These are phyloP conservation scores for Trichothecium roseum DNA, from an alignment of 2,329 filamentous ascomycete genomes.

Conservation along the genomic window DNA sequence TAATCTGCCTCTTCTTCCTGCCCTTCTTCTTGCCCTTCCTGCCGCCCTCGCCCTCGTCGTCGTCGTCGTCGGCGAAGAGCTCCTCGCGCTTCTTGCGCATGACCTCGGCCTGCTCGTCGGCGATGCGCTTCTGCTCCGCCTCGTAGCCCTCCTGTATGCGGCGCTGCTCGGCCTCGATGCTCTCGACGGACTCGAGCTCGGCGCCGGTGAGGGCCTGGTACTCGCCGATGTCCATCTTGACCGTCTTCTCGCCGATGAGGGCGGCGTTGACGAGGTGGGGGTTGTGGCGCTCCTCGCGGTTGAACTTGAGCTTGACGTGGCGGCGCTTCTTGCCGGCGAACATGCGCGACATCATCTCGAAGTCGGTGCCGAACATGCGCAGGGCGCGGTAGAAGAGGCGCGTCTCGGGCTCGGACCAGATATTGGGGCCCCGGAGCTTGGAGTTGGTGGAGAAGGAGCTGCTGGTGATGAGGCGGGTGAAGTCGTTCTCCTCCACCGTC, in stretches of 20 bases:
- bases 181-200: conserved; percentile 44
- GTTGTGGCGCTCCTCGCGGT: conserved; percentile 62
- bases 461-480: conserved; percentile 61
- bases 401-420: conserved; percentile 63
- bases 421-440: conserved; percentile 52
- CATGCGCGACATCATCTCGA: conserved; percentile 67
- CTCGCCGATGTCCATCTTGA: conserved; percentile 49
- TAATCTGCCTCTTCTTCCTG: conserved; percentile 19
- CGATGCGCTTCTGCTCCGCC: conserved; percentile 29
- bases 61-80: conserved; percentile 32
- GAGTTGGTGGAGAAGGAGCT: conserved; percentile 53
- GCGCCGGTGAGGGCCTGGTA: conserved; percentile 44
- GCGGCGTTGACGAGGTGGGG: conserved; percentile 53
- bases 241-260: conserved; percentile 48
- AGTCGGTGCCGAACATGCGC: conserved; percentile 71
- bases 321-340: conserved; percentile 62
- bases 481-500: conserved; percentile 67
- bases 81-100: conserved; percentile 37
- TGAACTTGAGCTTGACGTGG: conserved; percentile 75
- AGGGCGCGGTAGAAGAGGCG: conserved; percentile 68
- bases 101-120: conserved; percentile 36
- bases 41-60: conserved; percentile 6
- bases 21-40: conserved; percentile 23
- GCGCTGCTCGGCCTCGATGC: conserved; percentile 44
- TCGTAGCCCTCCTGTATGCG: conserved; percentile 33